A percentile compares a stretch with the other conserved stretches of the same genome.
These are phyloP conservation scores for Quercus variabilis DNA, from an alignment of 306 rosid genomes.

Conservation along the genomic window DNA sequence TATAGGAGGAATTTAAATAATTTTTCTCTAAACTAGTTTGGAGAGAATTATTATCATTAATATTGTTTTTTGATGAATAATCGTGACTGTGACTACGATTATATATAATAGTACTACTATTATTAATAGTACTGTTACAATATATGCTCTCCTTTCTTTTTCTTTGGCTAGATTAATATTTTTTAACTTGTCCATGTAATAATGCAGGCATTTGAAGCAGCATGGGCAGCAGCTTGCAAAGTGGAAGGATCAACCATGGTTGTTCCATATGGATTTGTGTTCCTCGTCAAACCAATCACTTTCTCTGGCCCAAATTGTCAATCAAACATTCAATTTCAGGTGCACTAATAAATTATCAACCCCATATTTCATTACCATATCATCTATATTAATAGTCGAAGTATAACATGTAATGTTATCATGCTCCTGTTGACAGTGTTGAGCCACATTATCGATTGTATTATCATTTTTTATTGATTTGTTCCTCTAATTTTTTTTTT, in stretches of 20 bases:
- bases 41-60: background rate
- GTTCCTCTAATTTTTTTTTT: no score
- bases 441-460: fast-evolving
- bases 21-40: no score
- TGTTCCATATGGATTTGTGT: conserved; percentile 68
- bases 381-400: no score
- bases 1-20: fast-evolving
- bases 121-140: background rate
- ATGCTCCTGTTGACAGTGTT: fast-evolving
- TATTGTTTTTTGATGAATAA: background rate
- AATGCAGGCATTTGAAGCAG: conserved; percentile 55
- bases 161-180: background rate
- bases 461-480: no score
- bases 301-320: conserved; percentile 56
- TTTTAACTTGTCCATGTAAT: background rate
- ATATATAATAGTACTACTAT: background rate
- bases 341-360: background rate
- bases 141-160: background rate
- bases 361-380: no score
- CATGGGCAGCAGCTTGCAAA: conserved; percentile 75
- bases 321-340: conserved; percentile 68
- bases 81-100: background rate
- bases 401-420: no score
- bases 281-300: conserved; percentile 57
- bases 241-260: conserved; percentile 50